Evolutionary conservation across 2,329 filamentous ascomycete species (phyloP).

Genomic region (Fusarium pseudonygamai): DNA sequence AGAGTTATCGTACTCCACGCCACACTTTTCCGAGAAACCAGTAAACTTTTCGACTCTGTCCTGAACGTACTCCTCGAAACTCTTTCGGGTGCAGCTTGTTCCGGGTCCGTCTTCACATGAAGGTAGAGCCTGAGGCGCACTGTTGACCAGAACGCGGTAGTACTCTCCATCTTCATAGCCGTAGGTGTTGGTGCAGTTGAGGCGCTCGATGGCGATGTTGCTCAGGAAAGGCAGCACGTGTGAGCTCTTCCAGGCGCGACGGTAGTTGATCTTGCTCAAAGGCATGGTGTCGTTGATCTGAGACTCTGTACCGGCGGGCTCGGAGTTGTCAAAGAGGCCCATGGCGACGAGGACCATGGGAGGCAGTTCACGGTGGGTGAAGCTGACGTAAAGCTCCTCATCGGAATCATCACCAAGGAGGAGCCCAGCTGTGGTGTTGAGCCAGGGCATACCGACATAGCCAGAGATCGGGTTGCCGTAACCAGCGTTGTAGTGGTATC

Average conservation of each 20-base stretch:
- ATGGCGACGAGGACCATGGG: constrained; percentile 73
- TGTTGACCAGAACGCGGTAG: constrained; percentile 39
- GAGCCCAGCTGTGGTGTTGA: constrained; percentile 67
- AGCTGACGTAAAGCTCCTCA: constrained; percentile 72
- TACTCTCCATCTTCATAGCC: constrained; percentile 52
- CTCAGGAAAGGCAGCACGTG: constrained; percentile 71
- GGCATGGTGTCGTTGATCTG: constrained; percentile 72
- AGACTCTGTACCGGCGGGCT: constrained; percentile 57
- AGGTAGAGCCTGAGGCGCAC: constrained; percentile 33
- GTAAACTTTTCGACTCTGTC: constrained; percentile 26
- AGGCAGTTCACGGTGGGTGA: constrained; percentile 75
- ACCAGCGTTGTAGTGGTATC: constrained; percentile 72
- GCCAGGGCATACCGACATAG: constrained; percentile 71
- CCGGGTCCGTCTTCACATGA: constrained; percentile 32
- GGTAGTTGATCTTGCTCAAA: constrained; percentile 67
- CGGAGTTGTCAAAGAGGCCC: constrained; percentile 76
- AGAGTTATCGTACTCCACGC: constrained; percentile 37
- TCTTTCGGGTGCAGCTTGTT: constrained; percentile 30
- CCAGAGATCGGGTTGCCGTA: constrained; percentile 69
- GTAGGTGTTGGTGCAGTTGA: constrained; percentile 66
- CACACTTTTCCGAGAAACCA: constrained; percentile 37
- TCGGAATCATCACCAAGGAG: constrained; percentile 52
- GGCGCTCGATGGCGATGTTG: constrained; percentile 72
- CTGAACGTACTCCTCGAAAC: constrained; percentile 34
- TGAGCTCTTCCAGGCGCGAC: constrained; percentile 70